These are phyloP conservation scores for Phytophthora chlamydospora DNA, from an alignment of 352 stramenopile species.

Conservation along the genomic window DNA sequence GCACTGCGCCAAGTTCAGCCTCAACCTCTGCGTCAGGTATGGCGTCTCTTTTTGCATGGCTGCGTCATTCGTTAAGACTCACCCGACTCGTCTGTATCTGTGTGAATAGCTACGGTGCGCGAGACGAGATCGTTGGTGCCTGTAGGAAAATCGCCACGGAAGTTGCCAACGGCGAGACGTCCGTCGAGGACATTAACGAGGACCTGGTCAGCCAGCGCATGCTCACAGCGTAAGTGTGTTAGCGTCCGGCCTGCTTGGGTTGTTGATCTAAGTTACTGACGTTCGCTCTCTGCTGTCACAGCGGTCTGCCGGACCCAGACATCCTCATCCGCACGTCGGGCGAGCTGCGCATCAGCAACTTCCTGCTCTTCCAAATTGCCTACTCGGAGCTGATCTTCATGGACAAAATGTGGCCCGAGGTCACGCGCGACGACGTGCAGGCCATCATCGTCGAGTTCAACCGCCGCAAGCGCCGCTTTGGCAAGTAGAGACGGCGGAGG, in stretches of 20 bases:
- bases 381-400: slow-evolving; percentile 97
- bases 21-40: slow-evolving; percentile 88
- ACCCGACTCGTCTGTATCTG: slow-evolving; percentile 25
- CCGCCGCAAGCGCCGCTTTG: slow-evolving; percentile 88
- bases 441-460: slow-evolving; percentile 87
- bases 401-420: slow-evolving; percentile 96
- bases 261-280: slow-evolving; percentile 1
- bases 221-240: slow-evolving; percentile 77
- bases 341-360: slow-evolving; percentile 96
- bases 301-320: slow-evolving; percentile 91
- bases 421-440: slow-evolving; percentile 85
- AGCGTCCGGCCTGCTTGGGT: background rate
- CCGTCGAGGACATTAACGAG: slow-evolving; percentile 83
- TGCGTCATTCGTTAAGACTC: slow-evolving; percentile 5
- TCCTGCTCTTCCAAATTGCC: slow-evolving; percentile 95
- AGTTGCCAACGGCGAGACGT: slow-evolving; percentile 67
- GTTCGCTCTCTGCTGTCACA: slow-evolving; percentile 39
- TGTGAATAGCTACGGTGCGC: slow-evolving; percentile 92
- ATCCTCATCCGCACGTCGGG: slow-evolving; percentile 96
- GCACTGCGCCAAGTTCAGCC: slow-evolving; percentile 78
- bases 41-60: background rate
- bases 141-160: slow-evolving; percentile 90
- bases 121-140: slow-evolving; percentile 95
- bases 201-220: slow-evolving; percentile 69
- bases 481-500: slow-evolving; percentile 63